These are phyloP conservation scores for Penicillium simplicissimum DNA, from an alignment of 495 filamentous ascomycete species.

Conservation along the genomic window DNA sequence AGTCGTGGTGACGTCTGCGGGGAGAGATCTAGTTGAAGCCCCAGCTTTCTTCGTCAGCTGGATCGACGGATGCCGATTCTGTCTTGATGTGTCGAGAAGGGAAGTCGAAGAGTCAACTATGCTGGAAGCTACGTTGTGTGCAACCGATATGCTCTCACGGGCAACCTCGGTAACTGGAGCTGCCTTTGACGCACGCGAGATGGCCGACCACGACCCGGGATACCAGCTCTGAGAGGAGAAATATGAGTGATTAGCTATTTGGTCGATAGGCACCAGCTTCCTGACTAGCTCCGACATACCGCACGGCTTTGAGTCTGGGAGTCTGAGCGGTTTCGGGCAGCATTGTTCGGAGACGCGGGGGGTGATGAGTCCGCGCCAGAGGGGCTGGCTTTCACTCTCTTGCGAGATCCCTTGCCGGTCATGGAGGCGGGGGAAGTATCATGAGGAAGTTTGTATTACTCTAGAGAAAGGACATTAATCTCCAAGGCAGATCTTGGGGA, in stretches of 20 bases:
- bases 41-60: conserved; percentile 45
- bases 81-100: conserved; percentile 30
- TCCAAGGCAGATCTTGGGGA: conserved; percentile 5
- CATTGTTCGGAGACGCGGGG: conserved; percentile 34
- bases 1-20: conserved; percentile 50
- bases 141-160: conserved; percentile 71
- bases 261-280: background rate
- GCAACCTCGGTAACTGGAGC: conserved; percentile 72
- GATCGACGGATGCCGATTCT: conserved; percentile 36
- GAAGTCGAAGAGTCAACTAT: conserved; percentile 36
- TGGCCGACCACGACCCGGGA: conserved; percentile 62
- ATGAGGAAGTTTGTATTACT: conserved; percentile 24
- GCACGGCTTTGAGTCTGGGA: conserved; percentile 35
- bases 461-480: conserved; percentile 4
- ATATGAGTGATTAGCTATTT: conserved; percentile 21
- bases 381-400: conserved; percentile 62
- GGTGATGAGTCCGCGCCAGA: conserved; percentile 41
- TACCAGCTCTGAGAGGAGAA: conserved; percentile 45
- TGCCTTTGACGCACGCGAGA: conserved; percentile 61
- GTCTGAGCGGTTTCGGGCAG: conserved; percentile 32
- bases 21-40: conserved; percentile 48
- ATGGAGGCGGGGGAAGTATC: conserved; percentile 35
- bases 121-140: conserved; percentile 48
- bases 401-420: conserved; percentile 60
- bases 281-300: conserved; percentile 27